Percentiles rank a stretch among this genome's conserved stretches.
Conservation (phyloP, 306 rosid genomes). For the Vigna unguiculata region DNA sequence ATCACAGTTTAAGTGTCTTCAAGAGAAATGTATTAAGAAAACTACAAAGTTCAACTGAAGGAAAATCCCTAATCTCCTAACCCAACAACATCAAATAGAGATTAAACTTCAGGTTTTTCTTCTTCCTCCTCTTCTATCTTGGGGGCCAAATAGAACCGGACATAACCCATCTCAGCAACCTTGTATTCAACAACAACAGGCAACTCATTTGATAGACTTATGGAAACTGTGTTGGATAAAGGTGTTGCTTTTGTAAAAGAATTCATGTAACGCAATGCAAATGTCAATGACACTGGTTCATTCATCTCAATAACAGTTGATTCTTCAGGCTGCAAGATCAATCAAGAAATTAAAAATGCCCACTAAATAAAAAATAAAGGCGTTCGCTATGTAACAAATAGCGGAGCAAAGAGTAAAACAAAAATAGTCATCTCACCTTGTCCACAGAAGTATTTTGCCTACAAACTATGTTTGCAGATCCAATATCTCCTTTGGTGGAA, state of each 20-base stretch:
- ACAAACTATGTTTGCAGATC: conserved; percentile 91
- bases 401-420: neutral
- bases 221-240: conserved; percentile 70
- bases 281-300: conserved; percentile 87
- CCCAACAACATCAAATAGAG: conserved; percentile 31
- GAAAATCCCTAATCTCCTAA: conserved; percentile 20
- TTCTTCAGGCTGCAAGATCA: conserved; percentile 65
- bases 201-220: conserved; percentile 61
- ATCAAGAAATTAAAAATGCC: neutral
- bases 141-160: conserved; percentile 92
- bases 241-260: conserved; percentile 95
- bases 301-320: conserved; percentile 73
- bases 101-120: conserved; percentile 52
- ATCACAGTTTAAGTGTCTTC: neutral
- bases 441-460: conserved; percentile 92
- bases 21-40: neutral
- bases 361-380: too few species aligned
- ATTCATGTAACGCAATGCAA: conserved; percentile 93
- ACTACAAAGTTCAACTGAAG: neutral
- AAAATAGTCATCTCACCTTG: conserved; percentile 62
- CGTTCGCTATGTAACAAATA: neutral
- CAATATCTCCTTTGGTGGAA: conserved; percentile 94
- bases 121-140: conserved; percentile 91
- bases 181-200: conserved; percentile 75
- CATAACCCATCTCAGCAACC: conserved; percentile 61